phyloP scores from a whole-genome alignment of 1,139 yeast genomes.

The Schwanniomyces etchellsii region DNA sequence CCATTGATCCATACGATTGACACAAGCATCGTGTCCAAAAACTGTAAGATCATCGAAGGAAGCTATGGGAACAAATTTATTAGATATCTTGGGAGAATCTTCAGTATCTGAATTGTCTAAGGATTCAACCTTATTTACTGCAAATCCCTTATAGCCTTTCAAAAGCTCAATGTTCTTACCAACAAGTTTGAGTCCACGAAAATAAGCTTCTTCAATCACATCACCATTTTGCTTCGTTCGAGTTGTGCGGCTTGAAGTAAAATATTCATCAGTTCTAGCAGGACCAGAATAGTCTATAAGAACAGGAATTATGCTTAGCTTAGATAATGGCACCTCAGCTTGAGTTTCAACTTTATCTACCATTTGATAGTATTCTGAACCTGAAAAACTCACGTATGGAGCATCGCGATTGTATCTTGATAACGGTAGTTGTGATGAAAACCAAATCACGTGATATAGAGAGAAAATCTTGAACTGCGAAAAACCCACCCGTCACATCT shows the following conservation, averaged over 20 bases:
- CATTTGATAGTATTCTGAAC: too few relatives aligned
- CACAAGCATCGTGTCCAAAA: slow-evolving; percentile 36
- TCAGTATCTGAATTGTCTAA: slow-evolving; percentile 13
- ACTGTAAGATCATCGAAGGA: slow-evolving; percentile 23
- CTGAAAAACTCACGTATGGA: too few relatives aligned
- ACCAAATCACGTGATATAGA: too few relatives aligned
- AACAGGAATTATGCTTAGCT: slow-evolving; percentile 34
- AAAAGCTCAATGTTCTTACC: slow-evolving; percentile 22
- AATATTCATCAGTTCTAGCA: slow-evolving; percentile 32
- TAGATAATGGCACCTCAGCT: slow-evolving; percentile 7
- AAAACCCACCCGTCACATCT: too few relatives aligned
- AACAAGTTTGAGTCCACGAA: slow-evolving; percentile 35
- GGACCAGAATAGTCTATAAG: slow-evolving; percentile 34
- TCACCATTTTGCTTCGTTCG: slow-evolving; percentile 11
- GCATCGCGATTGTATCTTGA: too few relatives aligned
- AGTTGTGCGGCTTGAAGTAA: slow-evolving; percentile 27
- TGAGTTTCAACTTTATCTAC: slow-evolving; percentile 8
- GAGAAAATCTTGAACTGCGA: too few relatives aligned
- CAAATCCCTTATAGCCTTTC: slow-evolving; percentile 20
- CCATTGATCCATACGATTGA: slow-evolving; percentile 29
- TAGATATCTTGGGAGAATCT: slow-evolving; percentile 16
- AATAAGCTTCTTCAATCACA: slow-evolving; percentile 23
- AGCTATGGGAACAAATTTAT: slow-evolving; percentile 26
- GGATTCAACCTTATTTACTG: slow-evolving; percentile 27
- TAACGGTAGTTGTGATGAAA: too few relatives aligned